Percentiles rank a stretch among this genome's conserved stretches.
Evolutionary conservation across 208 protist species (phyloP).

Genomic region (Phytomonas serpens): DNA sequence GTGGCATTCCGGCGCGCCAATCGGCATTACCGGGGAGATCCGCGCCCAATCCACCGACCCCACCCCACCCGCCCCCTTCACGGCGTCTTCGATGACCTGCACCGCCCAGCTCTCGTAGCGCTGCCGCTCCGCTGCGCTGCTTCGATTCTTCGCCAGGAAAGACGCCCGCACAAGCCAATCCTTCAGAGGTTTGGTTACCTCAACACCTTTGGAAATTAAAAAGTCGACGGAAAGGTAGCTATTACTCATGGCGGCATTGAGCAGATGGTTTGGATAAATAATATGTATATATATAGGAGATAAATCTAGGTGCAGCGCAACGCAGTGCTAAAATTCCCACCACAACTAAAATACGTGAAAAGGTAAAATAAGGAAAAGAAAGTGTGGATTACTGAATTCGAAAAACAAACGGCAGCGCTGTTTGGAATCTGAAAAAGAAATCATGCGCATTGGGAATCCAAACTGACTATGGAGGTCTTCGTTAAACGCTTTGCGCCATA

Average conservation of each 20-base stretch:
- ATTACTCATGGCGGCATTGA: constrained; percentile 11
- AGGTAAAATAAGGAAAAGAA: constrained; percentile 3
- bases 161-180: constrained; percentile 62
- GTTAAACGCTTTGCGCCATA: background rate
- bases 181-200: constrained; percentile 29
- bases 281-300: background rate
- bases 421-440: background rate
- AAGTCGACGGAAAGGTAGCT: constrained; percentile 36
- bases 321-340: background rate
- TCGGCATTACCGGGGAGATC: constrained; percentile 58
- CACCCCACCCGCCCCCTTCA: constrained; percentile 20
- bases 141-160: constrained; percentile 41
- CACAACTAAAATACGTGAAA: constrained; percentile 12
- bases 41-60: constrained; percentile 35
- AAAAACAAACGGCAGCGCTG: background rate
- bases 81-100: constrained; percentile 38
- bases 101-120: constrained; percentile 68
- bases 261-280: background rate
- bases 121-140: constrained; percentile 22
- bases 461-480: background rate
- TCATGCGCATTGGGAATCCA: background rate
- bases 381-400: background rate
- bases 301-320: background rate
- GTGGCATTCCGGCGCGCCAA: constrained; percentile 22
- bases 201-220: constrained; percentile 36